Conservation (phyloP, 2,329 filamentous ascomycete genomes). For the Verticillium longisporum region DNA sequence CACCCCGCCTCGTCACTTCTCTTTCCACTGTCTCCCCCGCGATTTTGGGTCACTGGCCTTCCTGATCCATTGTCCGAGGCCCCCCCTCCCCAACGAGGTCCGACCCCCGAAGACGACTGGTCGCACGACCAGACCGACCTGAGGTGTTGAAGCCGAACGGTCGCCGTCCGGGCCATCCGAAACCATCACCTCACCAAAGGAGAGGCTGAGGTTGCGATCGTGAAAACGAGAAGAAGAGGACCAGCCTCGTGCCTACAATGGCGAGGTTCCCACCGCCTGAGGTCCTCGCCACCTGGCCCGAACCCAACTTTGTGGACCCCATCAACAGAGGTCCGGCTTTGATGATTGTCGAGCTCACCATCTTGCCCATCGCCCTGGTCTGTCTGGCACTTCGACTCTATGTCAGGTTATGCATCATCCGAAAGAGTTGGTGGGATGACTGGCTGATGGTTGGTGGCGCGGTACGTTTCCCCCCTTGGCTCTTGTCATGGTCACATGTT, state of each 20-base stretch:
- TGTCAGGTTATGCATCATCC: constrained; percentile 25
- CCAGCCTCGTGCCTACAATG: not conserved
- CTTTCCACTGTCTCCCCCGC: not conserved
- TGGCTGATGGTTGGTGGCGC: constrained; percentile 32
- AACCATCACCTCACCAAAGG: not conserved
- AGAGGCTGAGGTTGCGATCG: not conserved
- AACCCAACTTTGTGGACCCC: constrained; percentile 28
- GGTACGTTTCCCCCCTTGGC: constrained; percentile 16
- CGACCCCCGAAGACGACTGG: not conserved
- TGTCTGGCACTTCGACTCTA: constrained; percentile 28
- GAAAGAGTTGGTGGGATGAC: constrained; percentile 28
- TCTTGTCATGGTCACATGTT: not conserved
- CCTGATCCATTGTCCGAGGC: not conserved
- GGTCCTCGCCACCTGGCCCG: constrained; percentile 28
- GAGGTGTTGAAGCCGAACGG: not conserved
- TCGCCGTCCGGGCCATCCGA: not conserved
- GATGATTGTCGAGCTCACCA: constrained; percentile 27
- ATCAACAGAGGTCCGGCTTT: constrained; percentile 27
- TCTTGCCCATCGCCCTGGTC: constrained; percentile 24
- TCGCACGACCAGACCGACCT: not conserved
- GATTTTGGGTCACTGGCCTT: not conserved
- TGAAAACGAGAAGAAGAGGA: not conserved
- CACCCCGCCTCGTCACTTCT: not conserved
- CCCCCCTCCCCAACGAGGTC: not conserved
- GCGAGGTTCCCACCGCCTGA: constrained; percentile 29